Evolutionary conservation across 371 early-diverging fungal species (phyloP).

Genomic region (Mucor sp.): DNA sequence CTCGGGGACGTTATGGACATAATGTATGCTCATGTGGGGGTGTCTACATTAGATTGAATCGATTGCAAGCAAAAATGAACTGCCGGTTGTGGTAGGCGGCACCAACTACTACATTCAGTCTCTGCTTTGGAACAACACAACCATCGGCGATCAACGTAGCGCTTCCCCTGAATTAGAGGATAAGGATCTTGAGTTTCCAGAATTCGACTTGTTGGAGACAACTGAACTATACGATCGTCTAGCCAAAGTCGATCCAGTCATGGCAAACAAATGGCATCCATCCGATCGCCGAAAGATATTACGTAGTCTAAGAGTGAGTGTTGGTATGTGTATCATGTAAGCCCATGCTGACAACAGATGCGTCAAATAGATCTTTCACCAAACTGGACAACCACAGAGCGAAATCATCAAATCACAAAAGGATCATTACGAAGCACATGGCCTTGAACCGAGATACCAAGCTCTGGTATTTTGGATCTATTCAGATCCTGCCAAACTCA

Average conservation of each 20-base stretch:
- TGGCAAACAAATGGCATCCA: slow-evolving; percentile 93
- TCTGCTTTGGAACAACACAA: slow-evolving; percentile 75
- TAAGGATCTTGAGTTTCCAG: slow-evolving; percentile 17
- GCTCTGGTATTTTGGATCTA: slow-evolving; percentile 89
- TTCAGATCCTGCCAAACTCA: slow-evolving; percentile 66
- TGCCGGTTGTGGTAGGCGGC: slow-evolving; percentile 94
- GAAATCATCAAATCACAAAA: slow-evolving; percentile 68
- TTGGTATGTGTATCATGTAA: not conserved
- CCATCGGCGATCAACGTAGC: slow-evolving; percentile 36
- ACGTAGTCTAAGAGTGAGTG: slow-evolving; percentile 74
- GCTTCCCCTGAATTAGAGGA: slow-evolving; percentile 13
- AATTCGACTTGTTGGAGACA: slow-evolving; percentile 45
- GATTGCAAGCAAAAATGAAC: slow-evolving; percentile 64
- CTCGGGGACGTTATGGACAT: not conserved
- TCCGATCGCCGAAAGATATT: slow-evolving; percentile 87
- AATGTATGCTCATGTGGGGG: not conserved
- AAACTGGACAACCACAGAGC: slow-evolving; percentile 77
- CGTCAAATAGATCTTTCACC: slow-evolving; percentile 58
- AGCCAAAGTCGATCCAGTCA: slow-evolving; percentile 78
- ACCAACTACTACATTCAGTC: slow-evolving; percentile 96
- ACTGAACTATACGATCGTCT: slow-evolving; percentile 61
- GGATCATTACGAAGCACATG: slow-evolving; percentile 38
- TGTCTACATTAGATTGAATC: slow-evolving; percentile 63
- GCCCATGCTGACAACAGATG: not conserved
- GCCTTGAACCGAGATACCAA: slow-evolving; percentile 34